Evolutionary conservation across 225 moss, liverwort and hornwort species (phyloP), one percentile per base, ranked within the genome.

Genomic region (Physcomitrellopsis africana): DNA sequence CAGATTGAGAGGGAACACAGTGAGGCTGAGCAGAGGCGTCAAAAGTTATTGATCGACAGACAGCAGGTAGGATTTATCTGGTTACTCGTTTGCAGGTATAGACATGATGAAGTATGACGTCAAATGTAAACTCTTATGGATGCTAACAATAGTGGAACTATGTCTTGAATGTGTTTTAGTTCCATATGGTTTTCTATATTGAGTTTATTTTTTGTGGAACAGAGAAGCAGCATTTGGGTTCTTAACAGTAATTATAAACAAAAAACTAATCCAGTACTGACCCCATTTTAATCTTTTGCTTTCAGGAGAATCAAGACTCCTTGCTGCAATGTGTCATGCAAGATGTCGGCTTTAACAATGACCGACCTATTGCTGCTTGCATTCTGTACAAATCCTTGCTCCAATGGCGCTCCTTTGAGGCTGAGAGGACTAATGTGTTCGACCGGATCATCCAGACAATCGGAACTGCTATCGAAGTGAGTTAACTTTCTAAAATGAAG

Each of bases 391-490:
- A 95, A 77, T 93, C 95, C 8, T 88, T 95, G 68, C 89, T 95
- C 17, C 95, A 95, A 68, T 95, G 95, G 95, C 91, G 91, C 45
- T 95, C 95, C 13, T 95, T 95, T 80, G 95, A 95, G 81, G 95
- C 95, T 24, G 95, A 95, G 73, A 91, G 91, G 68, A 95, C 95
- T 12, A 95, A 95, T 80, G 95, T 95, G 12, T 95, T 95, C 79
- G 95, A 95, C 70, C 89, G 95, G 37, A 93, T 95, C 51, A 95
- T 95, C 68, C 95, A 95, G 76, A 95, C 92, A 43, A 91, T 95
- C 73, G 95, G 95, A 49, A 86, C 89, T 53, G 95, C 95, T 24
- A 95, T 95, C 53, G 95, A 95, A 82, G 95, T 90, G 65, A 29
- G 79, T 14, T 11, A 29, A 51, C 11, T 51, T 69, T 23, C 24